Evolutionary conservation across 2,329 filamentous ascomycete genomes (phyloP), one percentile per base, ranked within the genome.

Genomic region (Paraphaeosphaeria minitans): DNA sequence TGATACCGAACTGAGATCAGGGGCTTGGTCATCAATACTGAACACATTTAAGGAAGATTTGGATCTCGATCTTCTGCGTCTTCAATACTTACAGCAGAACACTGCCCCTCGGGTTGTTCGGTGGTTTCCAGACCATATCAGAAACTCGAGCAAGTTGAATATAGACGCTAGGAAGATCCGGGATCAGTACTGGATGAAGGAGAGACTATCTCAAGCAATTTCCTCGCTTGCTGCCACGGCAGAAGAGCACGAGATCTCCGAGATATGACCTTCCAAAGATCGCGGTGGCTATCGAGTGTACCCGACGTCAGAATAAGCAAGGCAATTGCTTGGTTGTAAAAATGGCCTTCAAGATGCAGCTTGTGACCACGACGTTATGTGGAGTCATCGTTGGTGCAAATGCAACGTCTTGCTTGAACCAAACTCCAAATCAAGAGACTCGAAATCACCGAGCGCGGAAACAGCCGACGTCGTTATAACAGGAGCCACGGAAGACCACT

Each of bases 11-110:
- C 16, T 70, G 14, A 29, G 60, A 1, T 62, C 58, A 1, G 68
- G 66, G 1, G 65, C 16, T 9, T 72, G 69, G 70, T 33, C 16
- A 4, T 58, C 59, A 4, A 14, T 68, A 4, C 52, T 61, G 35
- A 33, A 46, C 10, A 41, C 54, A 8, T 55, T 70, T 9, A 35
- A 53, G n/a, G 45, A 51, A 22, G 29, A 42, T 22, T 37, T 58
- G 7, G 22, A 39, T 33, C 47, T 60, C 21, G 47, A 55, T 10
- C 52, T 55, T 45, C 14, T 60, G 37, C 58, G 55, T 29, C 46
- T 60, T 13, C 27, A 48, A n/a, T 50, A 51, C 9, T 21, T 60
- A 22, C 42, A 41, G 43, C 57, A 59, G 29, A 46, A 14, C 14
- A 35, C 45, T 16, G 14, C 10, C 12, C 48, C 56, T 33, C 52